These are phyloP conservation scores for Priceomyces medius DNA, from an alignment of 805 yeast genomes.

Conservation along the genomic window DNA sequence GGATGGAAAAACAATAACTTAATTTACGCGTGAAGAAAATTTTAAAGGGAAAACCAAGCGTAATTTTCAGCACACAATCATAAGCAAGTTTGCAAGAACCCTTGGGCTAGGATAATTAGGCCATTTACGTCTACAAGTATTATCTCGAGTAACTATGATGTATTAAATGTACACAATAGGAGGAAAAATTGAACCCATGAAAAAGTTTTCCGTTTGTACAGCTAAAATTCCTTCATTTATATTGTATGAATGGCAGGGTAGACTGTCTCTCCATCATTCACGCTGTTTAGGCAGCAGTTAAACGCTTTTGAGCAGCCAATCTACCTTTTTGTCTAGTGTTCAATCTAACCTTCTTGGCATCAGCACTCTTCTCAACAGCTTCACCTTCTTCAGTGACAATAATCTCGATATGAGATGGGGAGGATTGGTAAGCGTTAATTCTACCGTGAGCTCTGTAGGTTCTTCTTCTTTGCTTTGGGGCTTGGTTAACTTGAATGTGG, in stretches of 20 bases:
- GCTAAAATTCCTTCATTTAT: conserved; percentile 4
- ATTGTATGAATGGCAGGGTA: neutral
- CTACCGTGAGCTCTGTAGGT: conserved; percentile 99
- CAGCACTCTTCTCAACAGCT: conserved; percentile 87
- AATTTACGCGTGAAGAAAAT: conserved; percentile 6
- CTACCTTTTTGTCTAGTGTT: conserved; percentile 92
- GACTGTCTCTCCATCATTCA: neutral
- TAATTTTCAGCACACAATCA: conserved; percentile 1
- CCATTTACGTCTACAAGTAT: neutral
- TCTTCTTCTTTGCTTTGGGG: conserved; percentile 99
- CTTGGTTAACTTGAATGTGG: conserved; percentile 99
- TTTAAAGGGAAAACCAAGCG: neutral
- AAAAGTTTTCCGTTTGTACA: conserved; percentile 7
- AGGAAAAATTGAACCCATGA: conserved; percentile 10
- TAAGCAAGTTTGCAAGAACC: too few relatives aligned
- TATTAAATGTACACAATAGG: conserved; percentile 14
- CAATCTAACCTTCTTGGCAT: conserved; percentile 65
- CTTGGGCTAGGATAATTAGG: neutral
- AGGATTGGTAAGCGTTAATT: conserved; percentile 98
- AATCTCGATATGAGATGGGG: conserved; percentile 98
- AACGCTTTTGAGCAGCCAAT: conserved; percentile 83
- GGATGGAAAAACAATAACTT: conserved; percentile 2
- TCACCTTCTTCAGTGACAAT: conserved; percentile 94
- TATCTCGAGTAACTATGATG: conserved; percentile 8
- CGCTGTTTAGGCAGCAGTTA: conserved; percentile 52